A percentile compares a stretch with the other conserved stretches of the same genome.
phyloP scores from a whole-genome alignment of 495 filamentous ascomycete species.

The Hypoxylon intermedium region DNA sequence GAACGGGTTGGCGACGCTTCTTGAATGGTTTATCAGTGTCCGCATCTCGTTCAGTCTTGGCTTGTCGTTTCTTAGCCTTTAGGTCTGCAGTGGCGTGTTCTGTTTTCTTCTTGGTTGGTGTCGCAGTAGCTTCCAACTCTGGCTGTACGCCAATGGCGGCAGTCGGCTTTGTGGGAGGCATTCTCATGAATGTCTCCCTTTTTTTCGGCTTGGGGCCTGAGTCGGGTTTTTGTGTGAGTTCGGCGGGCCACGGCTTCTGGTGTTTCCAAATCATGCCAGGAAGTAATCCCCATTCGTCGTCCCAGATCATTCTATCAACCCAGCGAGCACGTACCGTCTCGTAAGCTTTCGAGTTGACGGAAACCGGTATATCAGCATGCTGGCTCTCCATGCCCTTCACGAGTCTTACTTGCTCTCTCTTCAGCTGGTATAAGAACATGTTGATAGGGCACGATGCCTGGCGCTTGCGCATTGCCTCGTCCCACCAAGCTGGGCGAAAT shows the following conservation, averaged over 20 bases:
- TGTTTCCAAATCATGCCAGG: constrained; percentile 43
- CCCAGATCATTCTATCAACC: constrained; percentile 39
- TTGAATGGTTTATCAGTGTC: no score
- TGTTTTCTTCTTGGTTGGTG: no score
- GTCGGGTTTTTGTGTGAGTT: not conserved
- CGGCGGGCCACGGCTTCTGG: constrained; percentile 24
- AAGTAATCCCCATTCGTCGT: constrained; percentile 38
- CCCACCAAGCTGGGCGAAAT: constrained; percentile 5
- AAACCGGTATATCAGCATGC: not conserved
- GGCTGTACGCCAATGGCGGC: no score
- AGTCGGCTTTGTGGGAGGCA: no score
- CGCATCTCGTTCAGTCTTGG: no score
- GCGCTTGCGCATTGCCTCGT: constrained; percentile 13
- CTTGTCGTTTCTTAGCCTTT: no score
- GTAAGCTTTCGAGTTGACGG: constrained; percentile 31
- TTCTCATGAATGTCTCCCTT: no score
- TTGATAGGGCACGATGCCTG: constrained; percentile 42
- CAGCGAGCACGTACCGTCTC: constrained; percentile 35
- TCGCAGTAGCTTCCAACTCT: no score
- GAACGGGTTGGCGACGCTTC: no score
- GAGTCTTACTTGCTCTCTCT: constrained; percentile 35
- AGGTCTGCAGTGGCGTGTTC: no score
- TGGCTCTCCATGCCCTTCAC: not conserved
- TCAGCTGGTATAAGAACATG: constrained; percentile 44
- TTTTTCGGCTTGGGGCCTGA: not conserved